Percentiles rank a stretch among this genome's conserved stretches.
These are phyloP conservation scores for Prunus kanzakura DNA, from an alignment of 306 rosid genomes.

Conservation along the genomic window DNA sequence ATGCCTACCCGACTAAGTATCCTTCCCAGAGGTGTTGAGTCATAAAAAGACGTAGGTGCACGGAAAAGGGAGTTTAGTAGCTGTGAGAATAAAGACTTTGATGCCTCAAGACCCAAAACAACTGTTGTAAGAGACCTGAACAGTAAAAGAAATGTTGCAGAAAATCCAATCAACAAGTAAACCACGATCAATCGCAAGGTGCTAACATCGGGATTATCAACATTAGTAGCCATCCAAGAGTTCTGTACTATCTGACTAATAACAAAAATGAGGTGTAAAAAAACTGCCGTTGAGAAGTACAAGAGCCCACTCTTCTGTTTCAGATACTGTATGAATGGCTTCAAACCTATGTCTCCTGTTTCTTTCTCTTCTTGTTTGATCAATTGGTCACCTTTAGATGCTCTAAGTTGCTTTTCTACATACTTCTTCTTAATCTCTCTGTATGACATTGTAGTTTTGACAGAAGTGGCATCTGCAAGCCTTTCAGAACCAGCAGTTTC, in stretches of 20 bases:
- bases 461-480: conserved; percentile 41
- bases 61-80: conserved; percentile 68
- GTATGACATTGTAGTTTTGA: conserved; percentile 21
- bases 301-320: conserved; percentile 73
- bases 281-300: conserved; percentile 39
- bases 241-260: conserved; percentile 59
- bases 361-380: conserved; percentile 88
- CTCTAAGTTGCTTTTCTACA: conserved; percentile 32
- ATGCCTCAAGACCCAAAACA: conserved; percentile 66
- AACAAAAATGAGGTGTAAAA: conserved; percentile 53
- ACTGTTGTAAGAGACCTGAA: conserved; percentile 45
- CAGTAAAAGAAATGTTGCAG: conserved; percentile 46
- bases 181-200: conserved; percentile 54
- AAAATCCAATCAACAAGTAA: conserved; percentile 70
- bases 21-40: conserved; percentile 91
- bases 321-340: conserved; percentile 72
- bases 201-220: conserved; percentile 64
- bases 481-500: conserved; percentile 84
- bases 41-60: conserved; percentile 86
- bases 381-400: conserved; percentile 56
- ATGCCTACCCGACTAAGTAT: conserved; percentile 75
- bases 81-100: conserved; percentile 67
- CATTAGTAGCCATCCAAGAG: conserved; percentile 85
- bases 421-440: conserved; percentile 52
- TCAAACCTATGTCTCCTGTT: conserved; percentile 65